Evolutionary conservation across 202 grass and related monocot genomes (phyloP).

Genomic region (Setaria italica): DNA sequence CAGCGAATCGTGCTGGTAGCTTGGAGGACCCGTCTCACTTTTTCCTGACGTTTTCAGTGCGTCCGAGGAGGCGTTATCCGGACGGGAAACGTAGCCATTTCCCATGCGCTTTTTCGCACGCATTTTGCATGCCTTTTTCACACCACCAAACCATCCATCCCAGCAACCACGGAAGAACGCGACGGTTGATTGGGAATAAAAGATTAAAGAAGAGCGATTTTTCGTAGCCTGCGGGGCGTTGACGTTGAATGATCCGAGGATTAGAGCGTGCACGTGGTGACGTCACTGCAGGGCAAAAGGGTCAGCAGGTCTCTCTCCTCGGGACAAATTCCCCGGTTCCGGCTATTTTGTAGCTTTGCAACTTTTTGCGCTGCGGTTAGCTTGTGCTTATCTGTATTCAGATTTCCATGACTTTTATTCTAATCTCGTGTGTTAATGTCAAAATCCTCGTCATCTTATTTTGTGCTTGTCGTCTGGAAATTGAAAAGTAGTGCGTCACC

Average conservation of each 20-base stretch:
- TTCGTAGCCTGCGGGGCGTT: not conserved
- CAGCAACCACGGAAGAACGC: conserved; percentile 2
- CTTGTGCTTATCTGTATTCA: not conserved
- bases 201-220: not conserved
- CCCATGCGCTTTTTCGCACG: conserved; percentile 18
- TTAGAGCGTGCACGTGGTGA: not conserved
- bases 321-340: not conserved
- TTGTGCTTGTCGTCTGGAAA: not conserved
- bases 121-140: conserved; percentile 20
- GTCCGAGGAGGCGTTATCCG: conserved; percentile 17
- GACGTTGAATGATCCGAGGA: conserved; percentile 5
- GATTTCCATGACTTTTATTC: not conserved
- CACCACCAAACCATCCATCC: not conserved
- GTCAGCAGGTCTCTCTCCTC: not conserved
- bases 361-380: not conserved
- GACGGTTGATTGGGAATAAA: not conserved
- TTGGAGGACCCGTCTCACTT: not conserved
- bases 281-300: not conserved
- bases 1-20: not conserved
- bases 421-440: not conserved
- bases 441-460: not conserved
- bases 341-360: not conserved
- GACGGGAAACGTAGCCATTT: not conserved
- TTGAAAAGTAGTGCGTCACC: not conserved
- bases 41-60: not conserved